Percentiles rank a stretch among this genome's conserved stretches.
phyloP scores from a whole-genome alignment of 768 basidiomycete species.

The Pulveroboletus frians region DNA sequence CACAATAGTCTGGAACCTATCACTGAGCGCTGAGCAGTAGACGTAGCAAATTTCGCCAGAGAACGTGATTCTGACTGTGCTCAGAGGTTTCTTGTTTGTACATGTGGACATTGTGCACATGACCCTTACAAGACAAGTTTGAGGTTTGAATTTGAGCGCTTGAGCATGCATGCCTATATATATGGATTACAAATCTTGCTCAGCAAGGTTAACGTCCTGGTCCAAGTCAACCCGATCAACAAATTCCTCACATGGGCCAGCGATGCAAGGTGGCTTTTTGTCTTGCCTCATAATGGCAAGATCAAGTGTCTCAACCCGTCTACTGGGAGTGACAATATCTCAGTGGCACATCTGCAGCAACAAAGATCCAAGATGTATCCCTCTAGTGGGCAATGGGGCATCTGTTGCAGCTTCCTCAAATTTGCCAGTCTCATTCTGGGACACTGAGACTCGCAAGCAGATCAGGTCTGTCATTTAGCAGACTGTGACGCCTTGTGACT shows the following conservation, averaged over 20 bases:
- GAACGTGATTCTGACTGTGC: no score
- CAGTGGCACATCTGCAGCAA: background rate
- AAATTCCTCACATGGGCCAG: background rate
- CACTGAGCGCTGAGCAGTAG: no score
- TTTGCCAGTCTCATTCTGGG: background rate
- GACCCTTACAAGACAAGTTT: no score
- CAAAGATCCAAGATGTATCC: background rate
- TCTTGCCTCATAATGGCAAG: background rate
- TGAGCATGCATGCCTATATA: no score
- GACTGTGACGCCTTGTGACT: background rate
- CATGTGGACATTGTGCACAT: no score
- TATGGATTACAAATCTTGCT: no score
- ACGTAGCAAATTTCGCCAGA: no score
- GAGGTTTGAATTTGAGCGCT: no score
- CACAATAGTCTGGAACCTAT: no score
- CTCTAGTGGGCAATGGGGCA: background rate
- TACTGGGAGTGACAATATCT: background rate
- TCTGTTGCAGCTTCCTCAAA: background rate
- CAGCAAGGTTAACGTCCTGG: background rate
- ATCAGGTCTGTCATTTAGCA: background rate
- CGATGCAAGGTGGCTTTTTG: background rate
- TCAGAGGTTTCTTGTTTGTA: no score
- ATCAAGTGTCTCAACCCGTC: background rate
- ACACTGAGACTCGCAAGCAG: background rate
- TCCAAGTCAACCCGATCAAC: background rate